These are phyloP conservation scores for Coniferiporia sulphurascens DNA, from an alignment of 1,284 basidiomycete genomes.

Conservation along the genomic window DNA sequence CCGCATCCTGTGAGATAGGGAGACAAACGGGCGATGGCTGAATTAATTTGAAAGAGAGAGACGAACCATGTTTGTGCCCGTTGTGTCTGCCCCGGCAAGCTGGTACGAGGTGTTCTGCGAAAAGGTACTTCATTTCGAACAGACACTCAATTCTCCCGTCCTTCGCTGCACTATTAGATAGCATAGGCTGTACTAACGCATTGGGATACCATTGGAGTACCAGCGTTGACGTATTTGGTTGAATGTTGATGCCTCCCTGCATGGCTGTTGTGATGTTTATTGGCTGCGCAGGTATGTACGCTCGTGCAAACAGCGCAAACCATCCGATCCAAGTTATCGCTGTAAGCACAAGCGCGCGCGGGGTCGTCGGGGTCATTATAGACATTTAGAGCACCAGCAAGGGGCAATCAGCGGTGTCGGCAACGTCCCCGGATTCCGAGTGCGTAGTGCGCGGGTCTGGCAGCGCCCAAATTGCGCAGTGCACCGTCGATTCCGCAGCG, in stretches of 20 bases:
- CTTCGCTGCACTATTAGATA: constrained; percentile 1
- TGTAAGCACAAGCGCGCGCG: neutral
- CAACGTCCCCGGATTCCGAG: neutral
- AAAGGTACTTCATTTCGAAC: constrained; percentile 37
- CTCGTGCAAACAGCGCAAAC: constrained; percentile 21
- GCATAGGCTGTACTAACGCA: constrained; percentile 11
- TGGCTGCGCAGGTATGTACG: constrained; percentile 68
- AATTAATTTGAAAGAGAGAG: neutral
- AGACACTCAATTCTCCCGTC: constrained; percentile 14
- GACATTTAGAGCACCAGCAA: no score
- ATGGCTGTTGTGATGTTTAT: constrained; percentile 60
- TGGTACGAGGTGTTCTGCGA: constrained; percentile 54
- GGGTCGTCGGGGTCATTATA: neutral
- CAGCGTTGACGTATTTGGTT: constrained; percentile 53
- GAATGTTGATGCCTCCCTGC: constrained; percentile 39
- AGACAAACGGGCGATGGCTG: neutral
- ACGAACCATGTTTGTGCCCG: constrained; percentile 49
- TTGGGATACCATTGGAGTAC: constrained; percentile 50
- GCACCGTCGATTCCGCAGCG: neutral
- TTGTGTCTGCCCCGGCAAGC: constrained; percentile 44
- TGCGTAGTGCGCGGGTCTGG: neutral
- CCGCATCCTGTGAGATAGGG: neutral
- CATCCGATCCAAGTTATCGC: constrained; percentile 2
- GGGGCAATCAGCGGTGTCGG: neutral
- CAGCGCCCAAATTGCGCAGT: neutral